Base-by-base conservation (phyloP, 2,329 filamentous ascomycete genomes). In the Microdochium trichocladiopsis region DNA sequence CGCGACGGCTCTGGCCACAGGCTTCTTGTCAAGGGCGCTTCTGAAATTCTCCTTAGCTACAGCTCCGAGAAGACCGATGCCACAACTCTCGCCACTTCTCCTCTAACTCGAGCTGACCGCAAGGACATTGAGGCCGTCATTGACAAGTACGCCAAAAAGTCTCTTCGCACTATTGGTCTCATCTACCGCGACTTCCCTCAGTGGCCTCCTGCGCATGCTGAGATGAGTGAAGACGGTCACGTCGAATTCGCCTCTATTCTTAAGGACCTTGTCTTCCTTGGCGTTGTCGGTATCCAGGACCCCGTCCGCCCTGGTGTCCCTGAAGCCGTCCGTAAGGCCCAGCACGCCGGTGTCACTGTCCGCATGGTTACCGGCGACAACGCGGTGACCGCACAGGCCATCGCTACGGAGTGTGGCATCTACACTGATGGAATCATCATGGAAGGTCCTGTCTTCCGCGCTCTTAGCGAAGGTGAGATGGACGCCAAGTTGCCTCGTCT, bases 361-460 rank as follows among this genome's bases (percentile, higher is more conserved):
- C 84, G 86, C 59, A 89, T 89, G 86, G 86, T 89, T 49, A 89
- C 86, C 23, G 85, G 83, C 58, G 85, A 89, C 67, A 89, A 89
- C 61, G 72, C 88, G 55, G 74, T 83, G 21, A 91, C 87, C 22
- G 87, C 86, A 9, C 81, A 80, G 50, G 87, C 87, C 2, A 91
- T 91, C 58, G 86, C 87, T 2, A 76, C 73, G 9, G 84, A 90
- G 54, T 91, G 87, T 57, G 87, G 87, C 49, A 88, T 90, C 53
- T 77, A 78, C 66, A 77, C 76, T 18, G 78, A 79, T 45, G 83
- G 79, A 4, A 68, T 84, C 54, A 79, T 84, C 49, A 86, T 88
- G 83, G 84, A 88, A 68, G 85, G 84, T 0, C 84, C 83, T 10
- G 77, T 74, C 37, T 88, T 88, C 68, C 77, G 85, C 43, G 78